These are phyloP conservation scores for Boletus calvinii DNA, from an alignment of 1,284 basidiomycete genomes.

Conservation along the genomic window DNA sequence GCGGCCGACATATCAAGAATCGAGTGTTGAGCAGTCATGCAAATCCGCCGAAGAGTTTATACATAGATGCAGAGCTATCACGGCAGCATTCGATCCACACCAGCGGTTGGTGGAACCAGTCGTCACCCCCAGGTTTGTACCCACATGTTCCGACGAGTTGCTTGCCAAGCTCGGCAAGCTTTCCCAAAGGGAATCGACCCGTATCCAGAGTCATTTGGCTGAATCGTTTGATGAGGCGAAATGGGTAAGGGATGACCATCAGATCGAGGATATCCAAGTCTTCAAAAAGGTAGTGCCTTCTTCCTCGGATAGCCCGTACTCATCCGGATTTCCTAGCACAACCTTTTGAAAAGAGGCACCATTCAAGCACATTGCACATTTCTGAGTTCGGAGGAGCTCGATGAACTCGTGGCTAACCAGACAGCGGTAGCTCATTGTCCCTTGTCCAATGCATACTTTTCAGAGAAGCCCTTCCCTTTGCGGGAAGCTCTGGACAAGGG, in stretches of 20 bases:
- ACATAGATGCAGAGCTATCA: constrained; percentile 44
- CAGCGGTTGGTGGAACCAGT: constrained; percentile 68
- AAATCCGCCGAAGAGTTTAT: constrained; percentile 57
- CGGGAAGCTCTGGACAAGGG: constrained; percentile 67
- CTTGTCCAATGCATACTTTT: constrained; percentile 84
- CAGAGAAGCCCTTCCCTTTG: constrained; percentile 67
- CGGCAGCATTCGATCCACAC: constrained; percentile 42
- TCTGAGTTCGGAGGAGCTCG: constrained; percentile 50
- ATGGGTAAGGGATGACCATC: constrained; percentile 62
- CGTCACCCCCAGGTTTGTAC: constrained; percentile 81
- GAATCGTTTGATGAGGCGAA: constrained; percentile 73
- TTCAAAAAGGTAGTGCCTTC: constrained; percentile 57
- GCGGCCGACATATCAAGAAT: constrained; percentile 69
- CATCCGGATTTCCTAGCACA: constrained; percentile 39
- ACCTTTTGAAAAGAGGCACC: constrained; percentile 60
- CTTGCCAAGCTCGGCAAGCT: constrained; percentile 59
- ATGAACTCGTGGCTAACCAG: constrained; percentile 48
- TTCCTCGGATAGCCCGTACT: constrained; percentile 1
- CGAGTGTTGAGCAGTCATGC: constrained; percentile 50
- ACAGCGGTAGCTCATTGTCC: constrained; percentile 82
- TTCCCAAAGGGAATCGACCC: constrained; percentile 42
- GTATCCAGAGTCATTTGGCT: constrained; percentile 75
- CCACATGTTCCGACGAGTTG: constrained; percentile 72
- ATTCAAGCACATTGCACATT: constrained; percentile 88
- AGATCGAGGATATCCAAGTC: constrained; percentile 67